Conservation (phyloP, 2,329 filamentous ascomycete genomes). For the Sporothrix sp. region DNA sequence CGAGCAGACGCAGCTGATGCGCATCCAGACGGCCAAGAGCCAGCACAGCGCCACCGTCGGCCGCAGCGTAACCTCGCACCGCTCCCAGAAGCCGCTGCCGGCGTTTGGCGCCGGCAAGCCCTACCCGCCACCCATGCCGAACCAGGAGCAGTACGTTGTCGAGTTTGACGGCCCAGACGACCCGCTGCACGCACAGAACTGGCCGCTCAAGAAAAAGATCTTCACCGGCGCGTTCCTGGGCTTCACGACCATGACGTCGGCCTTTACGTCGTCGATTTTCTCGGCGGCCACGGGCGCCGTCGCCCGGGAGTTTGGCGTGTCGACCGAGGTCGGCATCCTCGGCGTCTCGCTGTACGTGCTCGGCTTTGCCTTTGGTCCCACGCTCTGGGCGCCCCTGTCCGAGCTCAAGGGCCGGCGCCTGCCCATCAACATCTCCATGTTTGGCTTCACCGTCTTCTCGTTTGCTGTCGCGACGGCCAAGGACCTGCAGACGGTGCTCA, state of each 20-base stretch:
- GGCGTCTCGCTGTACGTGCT: constrained; percentile 62
- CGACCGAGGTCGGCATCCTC: constrained; percentile 50
- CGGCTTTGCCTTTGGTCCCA: constrained; percentile 61
- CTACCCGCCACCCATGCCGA: constrained; percentile 59
- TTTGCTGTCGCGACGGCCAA: constrained; percentile 55
- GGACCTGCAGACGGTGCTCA: constrained; percentile 58
- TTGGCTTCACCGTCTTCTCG: constrained; percentile 60
- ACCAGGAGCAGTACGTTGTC: constrained; percentile 64
- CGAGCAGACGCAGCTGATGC: constrained; percentile 57
- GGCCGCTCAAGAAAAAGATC: constrained; percentile 69
- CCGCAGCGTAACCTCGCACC: constrained; percentile 31
- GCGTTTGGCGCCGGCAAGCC: constrained; percentile 64
- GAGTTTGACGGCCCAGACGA: constrained; percentile 80
- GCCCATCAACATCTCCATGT: constrained; percentile 51
- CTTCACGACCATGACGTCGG: constrained; percentile 60
- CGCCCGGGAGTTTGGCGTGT: constrained; percentile 49
- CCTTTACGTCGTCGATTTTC: constrained; percentile 69
- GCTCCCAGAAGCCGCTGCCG: constrained; percentile 51
- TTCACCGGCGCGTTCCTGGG: constrained; percentile 58
- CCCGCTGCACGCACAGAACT: constrained; percentile 80
- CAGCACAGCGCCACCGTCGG: constrained; percentile 69
- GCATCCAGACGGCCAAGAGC: constrained; percentile 60
- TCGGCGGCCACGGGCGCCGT: constrained; percentile 54
- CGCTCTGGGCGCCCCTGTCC: constrained; percentile 62
- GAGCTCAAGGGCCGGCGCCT: constrained; percentile 60